These are phyloP conservation scores for Aspergillus calidoustus DNA, from an alignment of 2,329 filamentous ascomycete species.

Conservation along the genomic window DNA sequence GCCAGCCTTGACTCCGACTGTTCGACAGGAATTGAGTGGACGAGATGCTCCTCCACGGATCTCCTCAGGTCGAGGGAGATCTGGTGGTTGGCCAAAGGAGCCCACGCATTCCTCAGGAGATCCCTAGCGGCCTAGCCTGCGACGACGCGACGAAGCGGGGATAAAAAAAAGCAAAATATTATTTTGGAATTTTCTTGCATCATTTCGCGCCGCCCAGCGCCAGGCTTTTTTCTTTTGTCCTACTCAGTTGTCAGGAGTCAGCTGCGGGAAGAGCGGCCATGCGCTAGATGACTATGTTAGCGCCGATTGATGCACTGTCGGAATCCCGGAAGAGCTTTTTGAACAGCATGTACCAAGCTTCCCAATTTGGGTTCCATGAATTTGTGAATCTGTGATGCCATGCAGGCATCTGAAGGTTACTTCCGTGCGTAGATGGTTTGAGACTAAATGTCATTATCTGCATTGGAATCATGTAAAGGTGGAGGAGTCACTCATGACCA, in stretches of 20 bases:
- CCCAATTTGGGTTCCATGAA: neutral
- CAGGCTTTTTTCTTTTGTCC: neutral
- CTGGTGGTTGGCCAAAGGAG: slow-evolving; percentile 16
- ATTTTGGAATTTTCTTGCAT: neutral
- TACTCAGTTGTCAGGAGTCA: slow-evolving; percentile 1
- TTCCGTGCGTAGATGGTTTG: neutral
- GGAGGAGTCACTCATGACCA: neutral
- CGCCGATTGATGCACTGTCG: neutral
- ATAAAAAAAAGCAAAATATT: neutral
- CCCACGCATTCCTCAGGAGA: slow-evolving; percentile 13
- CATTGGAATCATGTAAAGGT: neutral
- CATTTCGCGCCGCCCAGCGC: neutral
- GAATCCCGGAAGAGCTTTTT: neutral
- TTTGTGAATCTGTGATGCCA: neutral
- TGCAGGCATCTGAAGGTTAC: neutral
- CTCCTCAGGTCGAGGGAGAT: slow-evolving; percentile 9
- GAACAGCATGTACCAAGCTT: neutral
- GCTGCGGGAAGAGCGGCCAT: slow-evolving; percentile 19
- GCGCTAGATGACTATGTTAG: slow-evolving; percentile 2
- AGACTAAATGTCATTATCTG: slow-evolving; percentile 7
- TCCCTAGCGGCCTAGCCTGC: neutral
- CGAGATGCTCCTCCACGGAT: slow-evolving; percentile 1
- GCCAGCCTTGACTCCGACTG: slow-evolving; percentile 1
- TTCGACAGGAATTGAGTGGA: slow-evolving; percentile 6
- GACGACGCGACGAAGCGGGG: neutral